These are phyloP conservation scores for Diacronema lutheri DNA, from an alignment of 78 protist genomes.

Conservation along the genomic window DNA sequence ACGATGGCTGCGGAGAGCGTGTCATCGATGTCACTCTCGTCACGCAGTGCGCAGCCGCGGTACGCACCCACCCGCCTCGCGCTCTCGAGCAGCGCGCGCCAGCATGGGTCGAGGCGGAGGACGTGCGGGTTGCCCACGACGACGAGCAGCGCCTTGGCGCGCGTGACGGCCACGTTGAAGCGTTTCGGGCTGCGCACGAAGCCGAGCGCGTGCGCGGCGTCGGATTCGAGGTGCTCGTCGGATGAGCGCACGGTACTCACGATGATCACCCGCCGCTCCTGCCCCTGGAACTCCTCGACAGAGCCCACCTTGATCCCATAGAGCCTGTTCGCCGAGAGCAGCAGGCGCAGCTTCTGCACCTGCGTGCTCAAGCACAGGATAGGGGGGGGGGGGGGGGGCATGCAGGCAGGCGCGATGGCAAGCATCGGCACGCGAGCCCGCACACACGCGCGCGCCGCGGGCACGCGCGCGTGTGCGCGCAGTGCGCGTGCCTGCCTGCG, in stretches of 20 bases:
- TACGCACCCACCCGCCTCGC: not conserved
- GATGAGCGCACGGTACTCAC: slow-evolving; percentile 43
- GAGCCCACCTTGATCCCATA: slow-evolving; percentile 17
- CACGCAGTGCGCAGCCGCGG: not conserved
- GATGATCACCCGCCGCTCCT: slow-evolving; percentile 51
- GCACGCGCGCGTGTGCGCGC: no score
- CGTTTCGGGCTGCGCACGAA: slow-evolving; percentile 40
- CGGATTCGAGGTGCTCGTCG: not conserved
- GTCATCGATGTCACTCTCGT: no score
- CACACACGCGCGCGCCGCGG: no score
- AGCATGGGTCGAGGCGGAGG: not conserved
- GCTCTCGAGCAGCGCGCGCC: not conserved
- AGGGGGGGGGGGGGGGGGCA: no score
- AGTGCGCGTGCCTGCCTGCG: slow-evolving; percentile 27
- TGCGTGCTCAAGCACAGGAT: not conserved
- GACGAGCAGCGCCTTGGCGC: slow-evolving; percentile 43
- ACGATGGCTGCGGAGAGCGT: no score
- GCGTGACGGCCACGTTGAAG: slow-evolving; percentile 56
- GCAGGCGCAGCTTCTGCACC: not conserved
- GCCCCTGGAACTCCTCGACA: slow-evolving; percentile 44
- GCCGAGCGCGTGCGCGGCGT: slow-evolving; percentile 34
- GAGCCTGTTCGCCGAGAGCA: not conserved
- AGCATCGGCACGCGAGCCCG: no score
- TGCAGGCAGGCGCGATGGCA: no score
- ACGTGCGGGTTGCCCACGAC: slow-evolving; percentile 46